Base-by-base conservation (phyloP, 2,329 filamentous ascomycete genomes). In the Sphaceloma murrayae region DNA sequence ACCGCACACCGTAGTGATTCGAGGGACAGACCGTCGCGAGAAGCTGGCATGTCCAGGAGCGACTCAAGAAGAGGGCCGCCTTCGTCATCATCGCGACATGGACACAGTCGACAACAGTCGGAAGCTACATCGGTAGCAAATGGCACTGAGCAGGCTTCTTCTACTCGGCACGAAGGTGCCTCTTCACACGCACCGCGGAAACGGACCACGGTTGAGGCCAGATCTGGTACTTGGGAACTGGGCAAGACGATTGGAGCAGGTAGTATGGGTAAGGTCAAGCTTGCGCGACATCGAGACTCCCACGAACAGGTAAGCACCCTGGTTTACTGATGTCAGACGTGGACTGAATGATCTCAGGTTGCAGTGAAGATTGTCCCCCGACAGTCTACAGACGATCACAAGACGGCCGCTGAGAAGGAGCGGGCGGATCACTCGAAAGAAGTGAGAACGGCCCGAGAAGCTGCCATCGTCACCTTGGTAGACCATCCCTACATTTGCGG, bases 251-350 rank as follows among this genome's bases (percentile, higher is more conserved):
- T 98, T 56, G 91, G 91, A 48, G 87, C 88, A 43, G 91, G 91
- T 40, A 96, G 89, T 63, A 98, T 98, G 91, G 91, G 91, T 52
- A 96, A 96, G 64, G 91, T 98, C 51, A 96, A 96, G 68, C 71
- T 98, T 53, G 91, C 91, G 17, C 85, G 85, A 56, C 93, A 93
- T 64, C 75, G 82, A 54, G 88, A 94, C 56, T 85, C 84, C 14
- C 84, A 82, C 54, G 91, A 96, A 69, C 85, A 95, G 78, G 86
- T 88, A 67, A 56, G 34, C 18, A 19, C 9, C 11, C 11, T 34
- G 8, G 17, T 6, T 9, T 24, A 13, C 11, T 42, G 17, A 17
- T 10, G 11, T 1, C 9, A 19, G 24, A 38, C 5, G 11, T 19
- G 9, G 5, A 18, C 16, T 34, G 27, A n/a, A 2, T 11, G 34